Evolutionary conservation across 345 rosid species (phyloP).

Genomic region (Syzygium jambos): DNA sequence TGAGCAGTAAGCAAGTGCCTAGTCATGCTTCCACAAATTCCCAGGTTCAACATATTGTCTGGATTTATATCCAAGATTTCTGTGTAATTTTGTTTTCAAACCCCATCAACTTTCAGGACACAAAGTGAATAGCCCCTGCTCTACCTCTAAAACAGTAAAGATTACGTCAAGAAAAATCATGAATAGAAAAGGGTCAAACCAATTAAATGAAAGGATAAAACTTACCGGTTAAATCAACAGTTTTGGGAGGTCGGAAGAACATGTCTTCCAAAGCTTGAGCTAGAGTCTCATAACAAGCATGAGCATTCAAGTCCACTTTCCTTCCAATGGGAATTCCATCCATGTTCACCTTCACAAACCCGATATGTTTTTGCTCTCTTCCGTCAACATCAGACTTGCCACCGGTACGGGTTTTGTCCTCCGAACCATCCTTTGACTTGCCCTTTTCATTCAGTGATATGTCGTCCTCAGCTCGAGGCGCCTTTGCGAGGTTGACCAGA

Average conservation of each 20-base stretch:
- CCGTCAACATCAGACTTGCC: constrained; percentile 5
- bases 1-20: neutral
- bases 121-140: neutral
- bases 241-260: constrained; percentile 47
- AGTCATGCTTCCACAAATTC: neutral
- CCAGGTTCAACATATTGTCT: neutral
- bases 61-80: neutral
- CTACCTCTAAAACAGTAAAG: neutral
- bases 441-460: constrained; percentile 31
- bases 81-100: neutral
- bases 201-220: neutral
- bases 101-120: neutral
- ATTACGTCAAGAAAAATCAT: neutral
- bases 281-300: constrained; percentile 57
- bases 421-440: constrained; percentile 34
- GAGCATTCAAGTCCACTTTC: constrained; percentile 78
- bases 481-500: constrained; percentile 61
- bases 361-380: constrained; percentile 44
- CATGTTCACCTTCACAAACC: constrained; percentile 84
- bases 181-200: neutral
- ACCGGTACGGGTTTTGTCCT: constrained; percentile 34
- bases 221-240: constrained; percentile 29
- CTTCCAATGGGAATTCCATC: constrained; percentile 90
- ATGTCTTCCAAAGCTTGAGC: constrained; percentile 65
- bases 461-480: constrained; percentile 45